phyloP scores from a whole-genome alignment of 2,329 filamentous ascomycete species.

The Fusarium virguliforme region DNA sequence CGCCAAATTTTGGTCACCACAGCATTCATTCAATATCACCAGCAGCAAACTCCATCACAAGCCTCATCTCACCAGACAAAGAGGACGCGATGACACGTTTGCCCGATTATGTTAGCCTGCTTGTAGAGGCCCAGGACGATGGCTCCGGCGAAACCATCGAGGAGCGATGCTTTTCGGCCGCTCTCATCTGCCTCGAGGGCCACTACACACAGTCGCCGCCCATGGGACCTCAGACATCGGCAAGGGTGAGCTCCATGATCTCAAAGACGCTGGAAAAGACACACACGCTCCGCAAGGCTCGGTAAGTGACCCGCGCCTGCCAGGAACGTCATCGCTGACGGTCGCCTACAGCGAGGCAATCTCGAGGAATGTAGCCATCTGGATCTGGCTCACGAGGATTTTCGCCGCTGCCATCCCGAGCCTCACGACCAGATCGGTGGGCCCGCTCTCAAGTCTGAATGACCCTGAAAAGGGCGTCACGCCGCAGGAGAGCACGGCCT shows the following conservation, averaged over 20 bases:
- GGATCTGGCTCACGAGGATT: conserved; percentile 76
- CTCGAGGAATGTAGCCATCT: conserved; percentile 75
- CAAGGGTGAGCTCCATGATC: conserved; percentile 71
- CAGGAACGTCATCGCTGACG: conserved; percentile 29
- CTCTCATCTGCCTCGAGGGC: conserved; percentile 74
- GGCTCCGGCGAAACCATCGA: conserved; percentile 68
- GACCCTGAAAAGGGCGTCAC: conserved; percentile 71
- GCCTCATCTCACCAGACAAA: conserved; percentile 31
- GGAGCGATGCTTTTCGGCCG: conserved; percentile 74
- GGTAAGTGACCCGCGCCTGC: conserved; percentile 60
- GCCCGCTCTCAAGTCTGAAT: conserved; percentile 68
- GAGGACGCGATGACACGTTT: conserved; percentile 50
- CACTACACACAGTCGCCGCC: conserved; percentile 72
- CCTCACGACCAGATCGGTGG: conserved; percentile 73
- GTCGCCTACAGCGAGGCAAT: conserved; percentile 67
- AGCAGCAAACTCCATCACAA: conserved; percentile 26
- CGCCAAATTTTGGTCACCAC: conserved; percentile 45
- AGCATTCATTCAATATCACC: conserved; percentile 33
- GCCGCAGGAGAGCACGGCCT: conserved; percentile 73
- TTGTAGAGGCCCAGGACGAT: conserved; percentile 38
- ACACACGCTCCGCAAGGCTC: conserved; percentile 72
- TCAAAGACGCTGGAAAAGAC: conserved; percentile 76
- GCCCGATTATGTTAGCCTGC: conserved; percentile 45
- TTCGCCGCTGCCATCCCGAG: conserved; percentile 74
- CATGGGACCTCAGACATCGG: conserved; percentile 71